A percentile compares a stretch with the other conserved stretches of the same genome.
phyloP scores from a whole-genome alignment of 2,329 filamentous ascomycete genomes.

The Graphiopsis chlorocephala region DNA sequence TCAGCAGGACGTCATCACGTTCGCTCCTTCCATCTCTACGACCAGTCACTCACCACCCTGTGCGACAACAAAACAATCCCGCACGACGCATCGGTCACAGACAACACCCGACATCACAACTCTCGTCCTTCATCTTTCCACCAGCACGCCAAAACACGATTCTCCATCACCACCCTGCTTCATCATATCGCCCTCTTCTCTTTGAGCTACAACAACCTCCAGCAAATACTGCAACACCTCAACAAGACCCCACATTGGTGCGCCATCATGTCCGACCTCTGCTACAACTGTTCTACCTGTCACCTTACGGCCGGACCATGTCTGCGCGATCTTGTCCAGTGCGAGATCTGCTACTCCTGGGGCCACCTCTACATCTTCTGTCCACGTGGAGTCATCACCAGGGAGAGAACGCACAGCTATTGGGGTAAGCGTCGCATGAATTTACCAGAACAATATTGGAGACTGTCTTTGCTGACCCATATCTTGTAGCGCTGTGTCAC shows the following conservation, averaged over 20 bases:
- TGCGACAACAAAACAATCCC: slow-evolving; percentile 3
- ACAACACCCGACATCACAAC: not conserved
- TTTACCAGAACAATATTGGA: not conserved
- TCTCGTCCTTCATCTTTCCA: not conserved
- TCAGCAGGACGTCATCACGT: not conserved
- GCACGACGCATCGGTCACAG: not conserved
- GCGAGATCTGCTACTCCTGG: slow-evolving; percentile 21
- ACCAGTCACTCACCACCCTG: not conserved
- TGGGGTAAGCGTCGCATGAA: slow-evolving; percentile 14
- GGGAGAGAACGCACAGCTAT: slow-evolving; percentile 16
- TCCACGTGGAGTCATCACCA: slow-evolving; percentile 18
- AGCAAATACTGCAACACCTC: not conserved
- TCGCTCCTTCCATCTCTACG: slow-evolving; percentile 3
- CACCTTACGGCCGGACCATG: slow-evolving; percentile 24
- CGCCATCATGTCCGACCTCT: slow-evolving; percentile 26
- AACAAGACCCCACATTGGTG: not conserved
- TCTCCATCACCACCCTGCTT: not conserved
- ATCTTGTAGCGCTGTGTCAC: slow-evolving; percentile 19
- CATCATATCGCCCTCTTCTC: not conserved
- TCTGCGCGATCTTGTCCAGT: slow-evolving; percentile 18
- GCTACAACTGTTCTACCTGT: slow-evolving; percentile 27
- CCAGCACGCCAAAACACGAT: not conserved
- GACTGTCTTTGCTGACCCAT: not conserved
- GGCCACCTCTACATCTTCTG: slow-evolving; percentile 25
- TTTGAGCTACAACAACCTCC: not conserved